Evolutionary conservation across 192 early-diverging fungal genomes (phyloP).

Genomic region (Ambispora gerdemannii): DNA sequence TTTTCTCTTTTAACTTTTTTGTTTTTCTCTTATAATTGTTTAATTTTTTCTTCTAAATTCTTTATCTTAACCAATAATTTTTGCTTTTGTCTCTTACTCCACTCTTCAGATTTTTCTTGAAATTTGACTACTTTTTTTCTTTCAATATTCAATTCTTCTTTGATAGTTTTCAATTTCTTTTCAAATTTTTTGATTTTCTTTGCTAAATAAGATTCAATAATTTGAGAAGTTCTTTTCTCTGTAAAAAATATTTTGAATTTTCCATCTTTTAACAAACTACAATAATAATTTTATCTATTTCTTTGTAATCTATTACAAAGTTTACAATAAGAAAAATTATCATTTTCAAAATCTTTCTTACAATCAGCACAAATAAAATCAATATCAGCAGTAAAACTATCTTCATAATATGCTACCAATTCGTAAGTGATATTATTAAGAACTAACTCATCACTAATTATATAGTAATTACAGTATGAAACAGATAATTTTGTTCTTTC

Average conservation of each 20-base stretch:
- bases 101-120: background rate
- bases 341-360: conserved; percentile 19
- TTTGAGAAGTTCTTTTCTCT: background rate
- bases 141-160: background rate
- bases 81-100: background rate
- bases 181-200: conserved; percentile 14
- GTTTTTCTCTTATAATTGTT: background rate
- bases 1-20: background rate
- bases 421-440: conserved; percentile 12
- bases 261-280: background rate
- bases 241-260: background rate
- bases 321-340: conserved; percentile 4
- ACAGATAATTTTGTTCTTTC: background rate
- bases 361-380: conserved; percentile 17
- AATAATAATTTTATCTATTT: conserved; percentile 6
- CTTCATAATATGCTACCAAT: conserved; percentile 1
- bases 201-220: conserved; percentile 7
- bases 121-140: background rate
- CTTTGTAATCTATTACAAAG: conserved; percentile 2
- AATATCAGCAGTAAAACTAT: conserved; percentile 12
- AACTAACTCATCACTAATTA: background rate
- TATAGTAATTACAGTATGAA: conserved; percentile 8
- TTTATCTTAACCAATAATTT: background rate
- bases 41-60: background rate
- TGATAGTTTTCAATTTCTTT: background rate